Evolutionary conservation across 805 yeast genomes (phyloP).

Genomic region (Naumovozyma dairenensis): DNA sequence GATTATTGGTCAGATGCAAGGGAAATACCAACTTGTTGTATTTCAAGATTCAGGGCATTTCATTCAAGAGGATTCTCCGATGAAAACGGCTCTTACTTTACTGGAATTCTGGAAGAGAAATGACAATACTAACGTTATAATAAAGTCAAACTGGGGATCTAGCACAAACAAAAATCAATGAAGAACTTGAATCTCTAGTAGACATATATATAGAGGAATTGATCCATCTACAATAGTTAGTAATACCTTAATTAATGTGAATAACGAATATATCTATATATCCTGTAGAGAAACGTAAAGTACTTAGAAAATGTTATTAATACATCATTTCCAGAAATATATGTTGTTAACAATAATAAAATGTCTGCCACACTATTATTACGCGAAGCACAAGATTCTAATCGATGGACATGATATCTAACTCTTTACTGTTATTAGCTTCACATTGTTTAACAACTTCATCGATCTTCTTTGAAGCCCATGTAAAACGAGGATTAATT

Average conservation of each 20-base stretch:
- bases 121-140: slow-evolving; percentile 27
- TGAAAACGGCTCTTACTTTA: slow-evolving; percentile 48
- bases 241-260: too few relatives aligned
- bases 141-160: slow-evolving; percentile 34
- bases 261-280: not conserved
- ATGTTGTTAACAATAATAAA: too few relatives aligned
- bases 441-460: slow-evolving; percentile 54
- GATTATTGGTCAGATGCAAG: slow-evolving; percentile 97
- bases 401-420: slow-evolving; percentile 28
- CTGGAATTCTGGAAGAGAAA: slow-evolving; percentile 39
- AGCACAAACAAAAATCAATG: too few relatives aligned
- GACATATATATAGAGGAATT: too few relatives aligned
- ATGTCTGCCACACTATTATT: too few relatives aligned
- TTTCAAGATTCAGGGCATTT: slow-evolving; percentile 83
- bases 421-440: slow-evolving; percentile 20
- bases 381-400: too few relatives aligned
- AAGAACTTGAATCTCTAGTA: too few relatives aligned
- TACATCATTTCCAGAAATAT: too few relatives aligned
- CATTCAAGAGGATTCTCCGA: slow-evolving; percentile 85
- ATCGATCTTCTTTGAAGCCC: slow-evolving; percentile 87
- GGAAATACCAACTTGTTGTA: slow-evolving; percentile 81
- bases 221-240: too few relatives aligned
- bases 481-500: slow-evolving; percentile 78
- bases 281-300: too few relatives aligned
- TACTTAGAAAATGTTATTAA: too few relatives aligned